Evolutionary conservation across 2,329 filamentous ascomycete species (phyloP).

Genomic region (Huntiella savannae): DNA sequence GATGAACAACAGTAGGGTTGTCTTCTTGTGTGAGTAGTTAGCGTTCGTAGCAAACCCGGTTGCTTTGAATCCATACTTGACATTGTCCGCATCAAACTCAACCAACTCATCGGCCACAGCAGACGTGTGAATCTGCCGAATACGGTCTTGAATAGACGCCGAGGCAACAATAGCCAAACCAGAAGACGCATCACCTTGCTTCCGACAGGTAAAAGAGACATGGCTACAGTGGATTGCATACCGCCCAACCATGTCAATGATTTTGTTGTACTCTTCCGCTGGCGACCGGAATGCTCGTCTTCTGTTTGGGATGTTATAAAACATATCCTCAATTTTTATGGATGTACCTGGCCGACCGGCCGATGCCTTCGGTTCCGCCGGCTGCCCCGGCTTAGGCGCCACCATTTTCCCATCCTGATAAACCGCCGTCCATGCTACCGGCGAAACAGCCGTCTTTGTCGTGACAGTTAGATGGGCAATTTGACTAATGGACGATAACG

Average conservation of each 20-base stretch:
- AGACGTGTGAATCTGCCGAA: constrained; percentile 75
- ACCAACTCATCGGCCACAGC: constrained; percentile 76
- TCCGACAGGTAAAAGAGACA: constrained; percentile 95
- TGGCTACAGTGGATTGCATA: constrained; percentile 82
- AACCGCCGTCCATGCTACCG: constrained; percentile 74
- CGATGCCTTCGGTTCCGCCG: constrained; percentile 65
- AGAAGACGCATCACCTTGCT: constrained; percentile 70
- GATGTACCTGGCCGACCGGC: constrained; percentile 82
- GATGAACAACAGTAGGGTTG: constrained; percentile 76
- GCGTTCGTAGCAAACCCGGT: constrained; percentile 74
- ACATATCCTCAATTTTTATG: constrained; percentile 89
- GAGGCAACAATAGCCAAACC: constrained; percentile 61
- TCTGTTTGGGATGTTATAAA: constrained; percentile 86
- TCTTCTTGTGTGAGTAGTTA: constrained; percentile 86
- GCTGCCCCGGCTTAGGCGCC: constrained; percentile 73
- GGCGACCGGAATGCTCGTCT: constrained; percentile 76
- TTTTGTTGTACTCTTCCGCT: constrained; percentile 94
- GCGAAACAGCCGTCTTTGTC: constrained; percentile 76
- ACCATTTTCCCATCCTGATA: constrained; percentile 69
- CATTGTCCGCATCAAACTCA: constrained; percentile 50
- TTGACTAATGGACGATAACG: constrained; percentile 91
- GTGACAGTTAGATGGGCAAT: constrained; percentile 92
- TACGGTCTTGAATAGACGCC: constrained; percentile 59
- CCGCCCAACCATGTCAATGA: constrained; percentile 80
- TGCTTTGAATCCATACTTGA: constrained; percentile 67